Base-by-base conservation (phyloP, 345 rosid genomes). In the Salix exigua region DNA sequence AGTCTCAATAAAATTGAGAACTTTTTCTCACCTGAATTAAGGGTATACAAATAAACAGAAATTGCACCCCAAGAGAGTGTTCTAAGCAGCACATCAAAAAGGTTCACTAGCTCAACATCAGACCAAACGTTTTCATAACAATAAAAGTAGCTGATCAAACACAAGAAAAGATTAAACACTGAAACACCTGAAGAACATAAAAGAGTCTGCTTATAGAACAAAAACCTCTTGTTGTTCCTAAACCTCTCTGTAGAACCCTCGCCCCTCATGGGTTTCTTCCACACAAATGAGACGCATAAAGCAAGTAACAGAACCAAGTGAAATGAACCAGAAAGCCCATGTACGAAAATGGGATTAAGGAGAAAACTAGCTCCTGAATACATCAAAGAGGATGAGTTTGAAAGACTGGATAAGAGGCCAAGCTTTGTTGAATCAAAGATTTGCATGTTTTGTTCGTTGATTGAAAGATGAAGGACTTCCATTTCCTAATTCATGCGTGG, bases 1-100 rank as follows among this genome's bases (percentile, higher is more conserved):
- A 89, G 66, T 78, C 93, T 87, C 77, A 94, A 83, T 11, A 85
- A 71, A 68, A 88, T 42, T 6, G 89, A 91, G 53, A 89, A 84
- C 73, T 76, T 85, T 28, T 64, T 53, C 61, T 72, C 85, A 25
- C 72, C 68, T n/a, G 84, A 80, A 76, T 71, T 68, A 18, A 73
- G 81, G 63, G 63, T 35, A 63, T 82, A 73, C 74, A 91, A 55
- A 76, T 72, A 82, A 64, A 84, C 72, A 70, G 81, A 79, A 68
- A 90, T 73, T 26, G 85, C 80, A 79, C 83, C 91, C 97, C 97
- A 94, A 77, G 89, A 84, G 75, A 89, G 78, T 42, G 94, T 81
- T 81, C 84, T 86, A 25, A 88, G 77, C 21, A 78, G 85, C 68
- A 84, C 87, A 86, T 94, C 94, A 72, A 83, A 81, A 78, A 91